Evolutionary conservation across 352 stramenopile genomes (phyloP), one percentile per base, ranked within the genome.

Genomic region (Phytophthora ohioensis): DNA sequence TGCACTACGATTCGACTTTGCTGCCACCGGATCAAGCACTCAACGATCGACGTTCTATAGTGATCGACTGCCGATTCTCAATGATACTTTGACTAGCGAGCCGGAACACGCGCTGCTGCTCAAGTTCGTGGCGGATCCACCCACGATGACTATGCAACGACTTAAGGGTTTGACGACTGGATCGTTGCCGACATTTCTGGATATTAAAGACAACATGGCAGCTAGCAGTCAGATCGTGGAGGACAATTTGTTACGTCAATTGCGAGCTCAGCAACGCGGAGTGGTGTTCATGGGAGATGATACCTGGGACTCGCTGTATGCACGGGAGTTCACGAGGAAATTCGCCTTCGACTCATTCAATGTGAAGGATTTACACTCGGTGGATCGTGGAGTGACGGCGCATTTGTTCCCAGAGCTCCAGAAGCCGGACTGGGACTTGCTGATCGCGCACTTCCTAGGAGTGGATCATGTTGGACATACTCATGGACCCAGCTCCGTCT

Each of bases 401-500:
- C 82, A 93, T 56, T 72, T 97, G 39, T 92, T 95, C 63, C 80
- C 83, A 2, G 84, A 92, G 75, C 78, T 95, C 2, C 81, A 64
- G 67, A 84, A 66, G 13, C 35, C 68, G 8, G 84, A 92, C 70
- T 97, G 88, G 87, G 79, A 91, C 58, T 77, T 96, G 53, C 74
- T 97, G 31, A 92, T 97, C 46, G 90, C 87, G 13, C 90, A 97
- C 66, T 95, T 95, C 59, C 73, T 97, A 9, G 97, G 97, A 43
- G 97, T 99, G 2, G 98, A 99, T 80, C 98, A 99, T 78, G 97
- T 99, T 38, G 98, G 98, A 42, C 98, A 99, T 76, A 99, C 96
- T 7, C 98, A 98, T 69, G 96, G 97, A 5, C 97, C 97, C 10
- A 93, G 93, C 57, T 95, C 96, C 36, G 76, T 88, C 32, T 92